Base-by-base conservation (phyloP, 2,329 filamentous ascomycete genomes). In the Thelonectria discophora region DNA sequence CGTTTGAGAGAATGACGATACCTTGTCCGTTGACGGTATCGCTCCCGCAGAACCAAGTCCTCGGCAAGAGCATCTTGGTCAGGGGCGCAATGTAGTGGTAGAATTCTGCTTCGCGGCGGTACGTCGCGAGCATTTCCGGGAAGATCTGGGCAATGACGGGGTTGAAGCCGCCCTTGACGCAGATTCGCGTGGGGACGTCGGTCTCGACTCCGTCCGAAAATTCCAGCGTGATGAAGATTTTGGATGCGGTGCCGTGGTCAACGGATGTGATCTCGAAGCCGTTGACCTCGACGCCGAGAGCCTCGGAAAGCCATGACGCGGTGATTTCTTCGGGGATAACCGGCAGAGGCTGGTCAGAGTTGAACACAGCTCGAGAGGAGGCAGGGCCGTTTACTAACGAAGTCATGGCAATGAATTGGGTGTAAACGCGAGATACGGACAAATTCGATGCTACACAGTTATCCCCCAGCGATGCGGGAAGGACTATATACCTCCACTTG, bases 101-200 rank as follows among this genome's bases (percentile, higher is more conserved):
- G 43, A 62, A 62, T 27, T 58, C 59, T 12, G 59, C 59, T 48
- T 62, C 59, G 5, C 59, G 54, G n/a, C 59, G 59, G 12, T 62
- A 58, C 15, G 59, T 58, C 4, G 54, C 54, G 42, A 24, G 49
- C 34, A 58, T 62, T 30, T 61, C 53, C 2, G 59, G 59, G 27
- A 53, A 45, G 1, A 30, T 32, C 21, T 39, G 32, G 7, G 43
- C 37, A 11, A 62, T 30, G 4, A 48, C n/a, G 8, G 59, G 54
- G 30, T 58, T 58, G 42, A 62, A 58, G n/a, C 59, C 59, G 20
- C 54, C 59, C 34, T 62, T 62, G 48, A 62, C 37, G 27, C 54
- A 62, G 24, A 62, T 42, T 12, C 42, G 49, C 7, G n/a, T 34
- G 5, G 59, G 59, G 24, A 62, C 50, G 2, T 62, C 48, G 5